phyloP scores from a whole-genome alignment of 306 rosid genomes.

The Corylus heterophylla region DNA sequence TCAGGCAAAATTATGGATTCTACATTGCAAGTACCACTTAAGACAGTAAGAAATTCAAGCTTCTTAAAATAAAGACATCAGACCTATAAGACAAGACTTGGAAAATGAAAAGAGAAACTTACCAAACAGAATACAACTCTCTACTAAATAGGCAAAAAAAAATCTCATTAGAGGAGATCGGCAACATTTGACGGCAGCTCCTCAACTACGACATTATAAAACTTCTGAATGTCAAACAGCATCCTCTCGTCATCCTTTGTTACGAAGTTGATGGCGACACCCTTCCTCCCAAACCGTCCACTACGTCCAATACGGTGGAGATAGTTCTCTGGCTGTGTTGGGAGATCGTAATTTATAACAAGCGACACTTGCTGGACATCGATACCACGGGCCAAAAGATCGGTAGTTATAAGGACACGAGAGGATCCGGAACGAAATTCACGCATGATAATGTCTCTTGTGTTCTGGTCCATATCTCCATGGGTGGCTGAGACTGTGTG shows the following conservation, averaged over 20 bases:
- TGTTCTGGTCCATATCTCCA: conserved; percentile 92
- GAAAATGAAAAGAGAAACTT: conserved; percentile 24
- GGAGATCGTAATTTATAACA: conserved; percentile 77
- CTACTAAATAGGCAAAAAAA: conserved; percentile 38
- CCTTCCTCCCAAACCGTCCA: conserved; percentile 84
- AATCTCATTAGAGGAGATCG: conserved; percentile 66
- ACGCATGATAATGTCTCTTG: conserved; percentile 85
- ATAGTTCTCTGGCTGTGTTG: conserved; percentile 87
- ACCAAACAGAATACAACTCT: conserved; percentile 33
- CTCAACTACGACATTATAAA: conserved; percentile 68
- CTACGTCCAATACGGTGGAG: conserved; percentile 88
- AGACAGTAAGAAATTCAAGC: conserved; percentile 29
- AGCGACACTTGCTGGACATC: conserved; percentile 87
- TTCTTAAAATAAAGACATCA: conserved; percentile 33
- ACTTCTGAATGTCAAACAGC: conserved; percentile 78
- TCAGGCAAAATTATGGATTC: conserved; percentile 30
- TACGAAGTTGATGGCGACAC: conserved; percentile 82
- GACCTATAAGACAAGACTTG: conserved; percentile 36
- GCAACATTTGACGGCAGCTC: conserved; percentile 85
- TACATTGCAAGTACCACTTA: conserved; percentile 40
- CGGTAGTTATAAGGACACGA: conserved; percentile 74
- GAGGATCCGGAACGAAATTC: conserved; percentile 85
- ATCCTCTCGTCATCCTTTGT: conserved; percentile 62
- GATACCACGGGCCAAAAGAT: conserved; percentile 83
- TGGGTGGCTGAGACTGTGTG: conserved; percentile 87